These are phyloP conservation scores for Pochonia chlamydosporia DNA, from an alignment of 2,329 filamentous ascomycete species.

Conservation along the genomic window DNA sequence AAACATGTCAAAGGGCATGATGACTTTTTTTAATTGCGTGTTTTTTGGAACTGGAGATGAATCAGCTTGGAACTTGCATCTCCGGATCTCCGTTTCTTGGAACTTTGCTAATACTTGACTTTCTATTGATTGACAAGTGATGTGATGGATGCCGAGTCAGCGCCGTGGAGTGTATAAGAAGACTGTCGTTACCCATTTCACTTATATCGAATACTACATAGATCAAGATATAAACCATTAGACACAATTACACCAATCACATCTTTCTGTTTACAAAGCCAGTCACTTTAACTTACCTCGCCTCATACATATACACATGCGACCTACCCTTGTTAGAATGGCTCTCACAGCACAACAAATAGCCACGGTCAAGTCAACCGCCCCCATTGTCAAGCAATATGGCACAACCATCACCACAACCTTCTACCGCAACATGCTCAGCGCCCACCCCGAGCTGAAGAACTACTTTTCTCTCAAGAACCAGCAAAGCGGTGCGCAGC, in stretches of 20 bases:
- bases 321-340: conserved; percentile 22
- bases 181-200: not conserved
- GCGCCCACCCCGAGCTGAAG: conserved; percentile 57
- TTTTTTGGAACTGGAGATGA: no score
- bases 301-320: not conserved
- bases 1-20: no score
- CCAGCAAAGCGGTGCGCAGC: conserved; percentile 62
- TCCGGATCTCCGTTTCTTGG: conserved; percentile 5
- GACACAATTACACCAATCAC: not conserved
- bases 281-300: not conserved
- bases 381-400: conserved; percentile 63
- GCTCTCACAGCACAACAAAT: conserved; percentile 59
- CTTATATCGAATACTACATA: not conserved
- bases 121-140: no score
- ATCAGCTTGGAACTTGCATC: not conserved
- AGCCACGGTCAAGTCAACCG: conserved; percentile 69
- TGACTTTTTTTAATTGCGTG: no score
- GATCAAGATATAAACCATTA: not conserved
- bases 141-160: no score
- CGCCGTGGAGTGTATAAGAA: no score
- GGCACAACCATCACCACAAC: conserved; percentile 63
- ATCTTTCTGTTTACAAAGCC: not conserved
- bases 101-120: not conserved
- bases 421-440: conserved; percentile 67
- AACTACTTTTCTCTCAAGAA: conserved; percentile 67